These are phyloP conservation scores for Fagus crenata DNA, from an alignment of 306 rosid genomes.

Conservation along the genomic window DNA sequence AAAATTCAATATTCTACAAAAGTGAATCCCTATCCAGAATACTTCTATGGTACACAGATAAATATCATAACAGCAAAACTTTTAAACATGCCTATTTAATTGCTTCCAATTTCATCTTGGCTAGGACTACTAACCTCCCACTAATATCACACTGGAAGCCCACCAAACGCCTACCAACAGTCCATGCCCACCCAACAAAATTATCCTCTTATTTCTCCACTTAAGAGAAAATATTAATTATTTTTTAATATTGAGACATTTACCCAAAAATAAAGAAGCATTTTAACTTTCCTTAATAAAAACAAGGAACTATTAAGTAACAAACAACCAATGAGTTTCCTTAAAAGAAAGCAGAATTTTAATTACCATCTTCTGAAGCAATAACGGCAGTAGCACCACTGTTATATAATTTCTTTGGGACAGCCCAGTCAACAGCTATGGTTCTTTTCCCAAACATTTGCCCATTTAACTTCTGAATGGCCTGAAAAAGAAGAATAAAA, in stretches of 20 bases:
- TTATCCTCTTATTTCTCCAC: neutral
- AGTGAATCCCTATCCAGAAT: neutral
- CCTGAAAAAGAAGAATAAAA: slow-evolving; percentile 48
- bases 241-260: neutral
- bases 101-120: neutral
- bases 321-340: neutral
- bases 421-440: slow-evolving; percentile 97
- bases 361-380: slow-evolving; percentile 64
- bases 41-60: neutral
- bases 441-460: slow-evolving; percentile 62
- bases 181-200: neutral
- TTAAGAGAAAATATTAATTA: neutral
- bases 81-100: neutral
- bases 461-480: slow-evolving; percentile 80
- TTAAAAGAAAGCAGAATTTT: neutral
- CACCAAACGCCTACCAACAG: neutral
- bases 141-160: slow-evolving; percentile 6
- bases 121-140: neutral
- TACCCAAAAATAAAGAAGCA: neutral
- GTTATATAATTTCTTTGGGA: slow-evolving; percentile 76
- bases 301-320: slow-evolving; percentile 1
- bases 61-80: neutral
- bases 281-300: neutral
- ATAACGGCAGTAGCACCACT: slow-evolving; percentile 41
- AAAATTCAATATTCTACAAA: neutral